Percentiles rank a stretch among this genome's conserved stretches.
Evolutionary conservation across 2,329 filamentous ascomycete species (phyloP).

Genomic region (Penicillium sp.): DNA sequence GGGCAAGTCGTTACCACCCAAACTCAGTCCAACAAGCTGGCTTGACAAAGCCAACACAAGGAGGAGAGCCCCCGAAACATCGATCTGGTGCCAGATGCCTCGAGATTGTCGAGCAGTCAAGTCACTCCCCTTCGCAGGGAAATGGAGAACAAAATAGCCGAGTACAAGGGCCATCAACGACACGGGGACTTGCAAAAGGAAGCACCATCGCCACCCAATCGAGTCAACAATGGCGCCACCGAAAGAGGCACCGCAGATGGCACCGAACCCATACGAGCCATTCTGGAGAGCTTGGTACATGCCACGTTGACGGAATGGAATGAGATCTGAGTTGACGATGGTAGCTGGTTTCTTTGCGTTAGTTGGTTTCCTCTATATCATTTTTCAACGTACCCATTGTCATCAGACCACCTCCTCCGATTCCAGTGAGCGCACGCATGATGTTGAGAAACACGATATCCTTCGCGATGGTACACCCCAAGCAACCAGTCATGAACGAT

Average conservation of each 20-base stretch:
- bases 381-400: slow-evolving; percentile 48
- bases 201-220: slow-evolving; percentile 49
- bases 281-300: slow-evolving; percentile 64
- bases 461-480: slow-evolving; percentile 63
- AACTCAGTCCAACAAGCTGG: slow-evolving; percentile 46
- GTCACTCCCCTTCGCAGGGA: slow-evolving; percentile 31
- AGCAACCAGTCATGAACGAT: slow-evolving; percentile 60
- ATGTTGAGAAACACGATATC: slow-evolving; percentile 66
- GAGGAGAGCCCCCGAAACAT: slow-evolving; percentile 54
- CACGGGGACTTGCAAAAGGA: slow-evolving; percentile 58
- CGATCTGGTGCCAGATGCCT: slow-evolving; percentile 52
- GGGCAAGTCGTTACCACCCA: slow-evolving; percentile 45
- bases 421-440: slow-evolving; percentile 64
- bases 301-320: slow-evolving; percentile 67
- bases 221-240: slow-evolving; percentile 43
- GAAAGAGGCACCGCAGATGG: slow-evolving; percentile 51
- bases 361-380: background rate
- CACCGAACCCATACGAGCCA: slow-evolving; percentile 57
- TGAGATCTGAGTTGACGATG: slow-evolving; percentile 68
- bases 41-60: slow-evolving; percentile 55
- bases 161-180: slow-evolving; percentile 52
- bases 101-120: background rate
- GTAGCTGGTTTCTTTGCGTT: slow-evolving; percentile 36
- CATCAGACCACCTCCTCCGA: slow-evolving; percentile 68
- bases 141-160: slow-evolving; percentile 51